Percentiles rank a stretch among this genome's conserved stretches.
Conservation (phyloP, 192 early-diverging fungal genomes). For the Geosiphon pyriformis region DNA sequence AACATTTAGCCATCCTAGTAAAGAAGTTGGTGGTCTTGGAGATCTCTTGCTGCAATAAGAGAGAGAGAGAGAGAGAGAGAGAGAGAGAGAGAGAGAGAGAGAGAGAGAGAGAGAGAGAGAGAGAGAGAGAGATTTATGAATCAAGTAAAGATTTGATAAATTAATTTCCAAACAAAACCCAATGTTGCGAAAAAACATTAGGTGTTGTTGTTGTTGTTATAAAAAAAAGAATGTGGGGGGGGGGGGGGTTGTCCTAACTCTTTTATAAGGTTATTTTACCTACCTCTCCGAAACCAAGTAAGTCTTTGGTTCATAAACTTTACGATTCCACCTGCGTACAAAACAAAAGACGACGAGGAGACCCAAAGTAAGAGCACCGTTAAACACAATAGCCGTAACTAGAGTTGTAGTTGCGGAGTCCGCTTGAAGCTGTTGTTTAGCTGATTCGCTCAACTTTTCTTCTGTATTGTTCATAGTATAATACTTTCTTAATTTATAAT, state of each 20-base stretch:
- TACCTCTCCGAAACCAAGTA: conserved; percentile 56
- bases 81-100: no score
- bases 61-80: no score
- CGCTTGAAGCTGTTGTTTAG: neutral
- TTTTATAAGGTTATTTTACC: neutral
- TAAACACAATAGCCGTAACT: conserved; percentile 64
- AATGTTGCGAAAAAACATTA: no score
- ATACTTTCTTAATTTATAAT: no score
- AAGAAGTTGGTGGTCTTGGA: conserved; percentile 41
- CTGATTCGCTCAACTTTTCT: no score
- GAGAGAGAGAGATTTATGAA: no score
- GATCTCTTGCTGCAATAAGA: conserved; percentile 42
- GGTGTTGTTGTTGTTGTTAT: neutral
- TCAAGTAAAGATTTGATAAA: no score
- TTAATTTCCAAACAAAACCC: no score
- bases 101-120: no score
- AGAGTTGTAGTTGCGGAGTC: conserved; percentile 61
- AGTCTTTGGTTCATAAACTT: conserved; percentile 69
- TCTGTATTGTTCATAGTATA: no score
- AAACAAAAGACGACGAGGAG: conserved; percentile 60
- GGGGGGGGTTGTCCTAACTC: no score
- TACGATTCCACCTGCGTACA: conserved; percentile 54
- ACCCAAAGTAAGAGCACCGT: conserved; percentile 44
- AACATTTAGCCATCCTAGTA: conserved; percentile 56
- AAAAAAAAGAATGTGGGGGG: neutral